Conservation (phyloP, 495 filamentous ascomycete genomes). For the Bacidia gigantensis region DNA sequence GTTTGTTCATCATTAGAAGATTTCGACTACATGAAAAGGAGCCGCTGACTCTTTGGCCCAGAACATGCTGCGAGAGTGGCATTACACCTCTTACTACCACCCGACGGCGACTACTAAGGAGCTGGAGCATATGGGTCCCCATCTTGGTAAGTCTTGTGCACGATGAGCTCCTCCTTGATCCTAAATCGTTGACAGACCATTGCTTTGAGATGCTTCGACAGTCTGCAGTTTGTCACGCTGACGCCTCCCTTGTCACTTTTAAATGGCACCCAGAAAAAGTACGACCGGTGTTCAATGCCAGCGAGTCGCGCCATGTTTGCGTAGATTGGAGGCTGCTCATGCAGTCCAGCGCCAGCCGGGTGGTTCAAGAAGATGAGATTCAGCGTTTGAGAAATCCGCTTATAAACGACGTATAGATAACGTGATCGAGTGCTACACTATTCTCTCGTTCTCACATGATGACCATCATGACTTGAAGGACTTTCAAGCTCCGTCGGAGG, state of each 20-base stretch:
- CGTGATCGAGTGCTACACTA: too few species aligned
- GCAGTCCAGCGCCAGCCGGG: neutral
- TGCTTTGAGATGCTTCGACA: conserved; percentile 18
- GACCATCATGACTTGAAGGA: neutral
- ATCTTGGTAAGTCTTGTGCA: conserved; percentile 9
- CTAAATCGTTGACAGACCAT: conserved; percentile 8
- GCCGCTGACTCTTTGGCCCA: too few species aligned
- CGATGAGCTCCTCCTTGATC: neutral
- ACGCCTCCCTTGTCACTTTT: conserved; percentile 14
- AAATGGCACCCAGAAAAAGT: conserved; percentile 9
- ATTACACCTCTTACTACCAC: conserved; percentile 11
- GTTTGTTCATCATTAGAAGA: too few species aligned
- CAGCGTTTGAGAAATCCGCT: conserved; percentile 6
- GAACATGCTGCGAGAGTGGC: too few species aligned
- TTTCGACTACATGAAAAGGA: too few species aligned
- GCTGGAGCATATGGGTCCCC: conserved; percentile 1
- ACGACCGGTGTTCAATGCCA: conserved; percentile 11
- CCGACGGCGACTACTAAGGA: neutral
- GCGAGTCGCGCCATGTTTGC: conserved; percentile 11
- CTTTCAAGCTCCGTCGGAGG: too few species aligned
- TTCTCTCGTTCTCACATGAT: neutral
- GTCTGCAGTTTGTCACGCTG: conserved; percentile 11
- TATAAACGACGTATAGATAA: neutral
- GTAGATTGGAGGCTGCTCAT: conserved; percentile 13
- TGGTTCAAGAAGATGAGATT: conserved; percentile 8